Evolutionary conservation across 352 stramenopile genomes (phyloP), one percentile per base, ranked within the genome.

Genomic region (Phytophthora niederhauseri): DNA sequence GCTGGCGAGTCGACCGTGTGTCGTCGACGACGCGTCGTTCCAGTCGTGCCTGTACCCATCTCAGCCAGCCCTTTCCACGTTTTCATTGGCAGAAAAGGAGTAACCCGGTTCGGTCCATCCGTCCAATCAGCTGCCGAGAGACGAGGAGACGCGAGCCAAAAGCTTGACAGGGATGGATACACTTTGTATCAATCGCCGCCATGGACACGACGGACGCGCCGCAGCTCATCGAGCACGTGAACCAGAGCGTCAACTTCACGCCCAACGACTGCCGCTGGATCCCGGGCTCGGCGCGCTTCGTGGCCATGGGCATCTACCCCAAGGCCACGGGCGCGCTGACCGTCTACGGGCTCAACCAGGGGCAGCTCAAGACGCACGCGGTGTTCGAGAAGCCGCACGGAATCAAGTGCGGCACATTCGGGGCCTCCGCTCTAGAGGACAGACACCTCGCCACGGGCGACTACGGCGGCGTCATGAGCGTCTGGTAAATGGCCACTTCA

Each of bases 151-250:
- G 61, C 63, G 41, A 54, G 22, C 45, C n/a, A 51, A 19, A n/a
- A 4, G 9, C 12, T 28, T 24, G 45, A 52, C 45, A n/a, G n/a
- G n/a, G n/a, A 64, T 61, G 57, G 68, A 64, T 75, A 71, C 63
- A 65, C 54, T 19, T 26, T 72, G 63, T 61, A 43, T 56, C 60
- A 71, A 11, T 54, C 41, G 6, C 50, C 48, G 61, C 54, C 11
- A 99, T 99, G 95, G 96, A 99, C 73, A 98, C 92, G 50, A 98
- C 93, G 19, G 90, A 99, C 63, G 97, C 97, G 59, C 97, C 97
- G 65, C 94, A 99, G 80, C 91, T 99, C 68, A 99, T 99, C 64
- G 97, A 99, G 80, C 96, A 99, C 83, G 85, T 97, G 51, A 94
- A 91, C 75, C 89, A 96, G 73, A 94, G 82, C 71, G 72, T 99